Evolutionary conservation across 2,329 filamentous ascomycete species (phyloP), one percentile per base, ranked within the genome.

Genomic region (Alternaria consortialis): DNA sequence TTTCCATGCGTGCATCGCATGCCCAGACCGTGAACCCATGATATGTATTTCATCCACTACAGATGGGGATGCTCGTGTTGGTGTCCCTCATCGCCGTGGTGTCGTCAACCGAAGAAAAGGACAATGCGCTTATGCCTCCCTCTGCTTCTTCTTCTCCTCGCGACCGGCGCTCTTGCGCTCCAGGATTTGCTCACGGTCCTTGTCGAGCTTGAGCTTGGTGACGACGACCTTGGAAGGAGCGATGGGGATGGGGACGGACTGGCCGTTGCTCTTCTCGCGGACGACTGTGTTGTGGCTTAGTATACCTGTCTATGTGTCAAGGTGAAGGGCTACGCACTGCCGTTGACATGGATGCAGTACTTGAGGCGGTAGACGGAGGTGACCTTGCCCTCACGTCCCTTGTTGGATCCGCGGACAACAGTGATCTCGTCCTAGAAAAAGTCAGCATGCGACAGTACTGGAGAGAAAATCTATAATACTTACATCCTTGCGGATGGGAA

Each of bases 321-420:
- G 23, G 31, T 44, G n/a, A 44, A 53, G 54, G 53, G 40, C 46
- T 70, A 69, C 75, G 65, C 66, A 78, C 75, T 74, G 79, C 94
- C 93, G 89, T 97, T 94, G 83, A 99, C 84, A 90, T 98, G 94
- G 81, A 99, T 90, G 81, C 93, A 88, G 85, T 95, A 99, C 86
- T 98, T 98, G 62, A 80, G 75, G 60, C 78, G 78, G 74, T 80
- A 99, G 83, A 98, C 94, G 79, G 92, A 93, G 78, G 90, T 94
- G 85, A 99, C 88, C 88, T 98, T 98, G 87, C 95, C 95, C 87
- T 98, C 94, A 80, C 93, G 93, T 81, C 94, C 95, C 89, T 98
- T 98, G 89, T 97, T 91, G 85, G 87, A 86, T 79, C 95, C 95
- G 76, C 95, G 94, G 81, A 94, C 90, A 79, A 99, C 91, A 80